phyloP scores from a whole-genome alignment of 2,329 filamentous ascomycete genomes.

The Dactylonectria macrodidyma region DNA sequence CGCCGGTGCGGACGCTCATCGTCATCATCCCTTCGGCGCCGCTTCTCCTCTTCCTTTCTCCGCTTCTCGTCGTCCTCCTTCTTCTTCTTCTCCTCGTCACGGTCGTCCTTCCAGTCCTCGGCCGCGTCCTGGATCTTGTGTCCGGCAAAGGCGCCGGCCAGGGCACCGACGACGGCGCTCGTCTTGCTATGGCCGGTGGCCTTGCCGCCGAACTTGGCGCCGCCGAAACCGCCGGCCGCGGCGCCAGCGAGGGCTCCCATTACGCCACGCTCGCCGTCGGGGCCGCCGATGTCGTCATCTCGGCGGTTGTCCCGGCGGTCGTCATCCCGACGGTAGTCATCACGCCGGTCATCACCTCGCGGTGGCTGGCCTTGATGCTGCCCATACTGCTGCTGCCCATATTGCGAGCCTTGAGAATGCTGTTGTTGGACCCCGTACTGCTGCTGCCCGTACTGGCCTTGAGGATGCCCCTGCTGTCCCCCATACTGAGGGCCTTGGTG shows the following conservation, averaged over 20 bases:
- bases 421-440: not conserved
- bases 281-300: slow-evolving; percentile 39
- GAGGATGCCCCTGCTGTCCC: not conserved
- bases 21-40: slow-evolving; percentile 22
- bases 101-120: slow-evolving; percentile 57
- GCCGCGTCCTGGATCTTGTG: slow-evolving; percentile 59
- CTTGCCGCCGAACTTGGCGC: slow-evolving; percentile 56
- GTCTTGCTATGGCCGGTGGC: slow-evolving; percentile 49
- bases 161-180: slow-evolving; percentile 55
- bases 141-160: slow-evolving; percentile 59
- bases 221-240: slow-evolving; percentile 58
- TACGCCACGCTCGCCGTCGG: slow-evolving; percentile 58
- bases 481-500: slow-evolving; percentile 10
- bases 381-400: not conserved
- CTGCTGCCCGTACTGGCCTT: not conserved
- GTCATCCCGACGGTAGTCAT: slow-evolving; percentile 2
- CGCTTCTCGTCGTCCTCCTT: slow-evolving; percentile 37
- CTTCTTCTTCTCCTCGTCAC: slow-evolving; percentile 53
- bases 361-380: not conserved
- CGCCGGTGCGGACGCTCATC: slow-evolving; percentile 28
- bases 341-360: not conserved
- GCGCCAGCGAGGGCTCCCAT: slow-evolving; percentile 58
- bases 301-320: not conserved
- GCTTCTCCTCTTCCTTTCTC: slow-evolving; percentile 32
- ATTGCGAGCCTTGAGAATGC: not conserved